These are phyloP conservation scores for Cephalotrichum gorgonifer DNA, from an alignment of 2,329 filamentous ascomycete species.

Conservation along the genomic window DNA sequence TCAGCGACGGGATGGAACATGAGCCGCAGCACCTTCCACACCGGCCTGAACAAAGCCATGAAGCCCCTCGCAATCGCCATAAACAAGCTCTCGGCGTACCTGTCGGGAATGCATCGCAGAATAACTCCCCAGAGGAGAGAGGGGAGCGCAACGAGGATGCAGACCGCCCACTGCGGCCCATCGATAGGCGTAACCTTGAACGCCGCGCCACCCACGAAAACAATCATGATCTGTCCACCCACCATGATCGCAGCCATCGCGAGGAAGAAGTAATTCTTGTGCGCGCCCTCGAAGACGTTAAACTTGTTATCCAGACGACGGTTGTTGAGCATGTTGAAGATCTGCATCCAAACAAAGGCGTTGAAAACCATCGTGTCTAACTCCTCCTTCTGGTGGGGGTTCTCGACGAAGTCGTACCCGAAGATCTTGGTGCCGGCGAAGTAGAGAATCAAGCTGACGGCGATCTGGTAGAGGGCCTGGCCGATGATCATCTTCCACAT, in stretches of 20 bases:
- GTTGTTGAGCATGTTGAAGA: constrained; percentile 61
- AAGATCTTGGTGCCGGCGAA: constrained; percentile 50
- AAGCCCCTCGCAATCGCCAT: neutral
- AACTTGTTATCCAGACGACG: constrained; percentile 52
- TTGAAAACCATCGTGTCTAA: constrained; percentile 58
- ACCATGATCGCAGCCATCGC: constrained; percentile 47
- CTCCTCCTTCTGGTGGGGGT: constrained; percentile 27
- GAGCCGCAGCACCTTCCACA: constrained; percentile 4
- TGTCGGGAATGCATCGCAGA: constrained; percentile 39
- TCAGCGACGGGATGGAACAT: constrained; percentile 4
- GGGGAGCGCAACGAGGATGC: constrained; percentile 33
- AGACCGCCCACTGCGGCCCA: constrained; percentile 44
- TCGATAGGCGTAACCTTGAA: constrained; percentile 33
- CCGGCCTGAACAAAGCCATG: neutral
- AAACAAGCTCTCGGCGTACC: neutral
- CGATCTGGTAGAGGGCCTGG: constrained; percentile 49
- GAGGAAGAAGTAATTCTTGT: constrained; percentile 47
- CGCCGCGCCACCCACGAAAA: constrained; percentile 44
- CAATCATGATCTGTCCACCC: constrained; percentile 44
- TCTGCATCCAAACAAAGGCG: constrained; percentile 63
- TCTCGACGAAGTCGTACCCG: constrained; percentile 28
- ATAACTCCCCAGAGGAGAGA: constrained; percentile 39
- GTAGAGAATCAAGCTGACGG: constrained; percentile 47
- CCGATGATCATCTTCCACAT: constrained; percentile 62
- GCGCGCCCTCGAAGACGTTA: constrained; percentile 49